Conservation (phyloP, 2,329 filamentous ascomycete species). For the Fusarium annulatum region DNA sequence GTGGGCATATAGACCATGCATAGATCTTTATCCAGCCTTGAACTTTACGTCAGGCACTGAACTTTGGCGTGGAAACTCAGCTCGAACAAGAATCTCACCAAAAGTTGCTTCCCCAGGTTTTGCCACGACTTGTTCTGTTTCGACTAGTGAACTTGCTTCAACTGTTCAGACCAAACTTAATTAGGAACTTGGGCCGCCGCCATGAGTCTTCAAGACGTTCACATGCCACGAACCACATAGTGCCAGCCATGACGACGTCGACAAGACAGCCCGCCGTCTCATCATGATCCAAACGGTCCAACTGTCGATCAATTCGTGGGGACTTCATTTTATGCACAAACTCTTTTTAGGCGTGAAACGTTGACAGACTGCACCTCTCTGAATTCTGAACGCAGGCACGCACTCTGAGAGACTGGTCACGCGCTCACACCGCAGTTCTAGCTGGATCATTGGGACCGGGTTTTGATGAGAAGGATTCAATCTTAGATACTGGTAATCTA, state of each 20-base stretch:
- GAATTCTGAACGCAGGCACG: conserved; percentile 24
- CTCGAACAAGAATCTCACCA: conserved; percentile 7
- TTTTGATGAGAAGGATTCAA: conserved; percentile 8
- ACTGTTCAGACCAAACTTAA: conserved; percentile 30
- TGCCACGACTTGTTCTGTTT: conserved; percentile 21
- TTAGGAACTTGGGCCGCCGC: conserved; percentile 35
- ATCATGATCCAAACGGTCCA: background rate
- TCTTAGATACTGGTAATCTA: conserved; percentile 1
- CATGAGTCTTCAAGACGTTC: conserved; percentile 21
- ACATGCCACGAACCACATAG: conserved; percentile 29
- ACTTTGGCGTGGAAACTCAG: background rate
- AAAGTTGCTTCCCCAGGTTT: conserved; percentile 35
- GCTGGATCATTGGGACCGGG: background rate
- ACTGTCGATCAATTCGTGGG: conserved; percentile 24
- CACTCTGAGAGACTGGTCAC: conserved; percentile 17
- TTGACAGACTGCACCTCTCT: background rate
- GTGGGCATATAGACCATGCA: background rate
- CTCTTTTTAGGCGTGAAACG: conserved; percentile 7
- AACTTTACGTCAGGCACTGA: background rate
- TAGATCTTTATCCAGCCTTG: background rate
- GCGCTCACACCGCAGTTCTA: conserved; percentile 23
- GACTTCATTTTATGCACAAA: conserved; percentile 21
- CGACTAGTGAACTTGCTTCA: conserved; percentile 9
- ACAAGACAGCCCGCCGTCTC: background rate
- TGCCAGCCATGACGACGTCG: background rate